phyloP scores from a whole-genome alignment of 2,329 filamentous ascomycete species.

The Rhynchosporium agropyri region DNA sequence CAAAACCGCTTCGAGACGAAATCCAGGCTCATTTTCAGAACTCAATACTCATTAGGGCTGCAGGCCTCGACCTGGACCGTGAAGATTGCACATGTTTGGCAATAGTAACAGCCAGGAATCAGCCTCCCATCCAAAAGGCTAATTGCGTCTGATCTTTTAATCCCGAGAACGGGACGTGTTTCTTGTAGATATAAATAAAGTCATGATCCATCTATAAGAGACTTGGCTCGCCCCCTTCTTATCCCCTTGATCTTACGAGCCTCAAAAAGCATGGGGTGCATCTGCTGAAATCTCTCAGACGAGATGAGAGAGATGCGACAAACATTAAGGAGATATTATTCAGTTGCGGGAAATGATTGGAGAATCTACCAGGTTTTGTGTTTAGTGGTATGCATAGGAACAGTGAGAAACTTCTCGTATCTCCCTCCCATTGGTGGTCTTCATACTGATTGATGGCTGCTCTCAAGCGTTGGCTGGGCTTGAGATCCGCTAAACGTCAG shows the following conservation, averaged over 20 bases:
- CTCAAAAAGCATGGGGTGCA: constrained; percentile 8
- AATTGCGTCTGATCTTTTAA: constrained; percentile 21
- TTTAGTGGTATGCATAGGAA: constrained; percentile 19
- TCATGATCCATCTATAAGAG: constrained; percentile 29
- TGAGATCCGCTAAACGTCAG: constrained; percentile 6
- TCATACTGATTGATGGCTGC: not conserved
- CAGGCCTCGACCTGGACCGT: constrained; percentile 6
- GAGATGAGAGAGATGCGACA: not conserved
- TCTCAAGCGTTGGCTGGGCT: constrained; percentile 12
- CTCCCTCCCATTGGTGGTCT: not conserved
- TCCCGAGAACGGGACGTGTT: constrained; percentile 18
- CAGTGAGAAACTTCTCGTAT: constrained; percentile 3
- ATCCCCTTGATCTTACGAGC: constrained; percentile 19
- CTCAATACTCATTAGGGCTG: not conserved
- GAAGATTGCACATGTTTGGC: constrained; percentile 11
- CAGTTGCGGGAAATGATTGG: constrained; percentile 28
- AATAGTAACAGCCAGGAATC: constrained; percentile 15
- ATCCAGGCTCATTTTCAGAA: not conserved
- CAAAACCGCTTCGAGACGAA: not conserved
- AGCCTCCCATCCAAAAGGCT: not conserved
- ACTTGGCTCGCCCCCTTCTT: constrained; percentile 20
- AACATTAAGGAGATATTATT: constrained; percentile 13
- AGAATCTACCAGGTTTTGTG: constrained; percentile 8
- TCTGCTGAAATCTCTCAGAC: constrained; percentile 7
- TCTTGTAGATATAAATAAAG: constrained; percentile 31